Evolutionary conservation across 768 basidiomycete genomes (phyloP).

Genomic region (Guyanaporus albipodus): DNA sequence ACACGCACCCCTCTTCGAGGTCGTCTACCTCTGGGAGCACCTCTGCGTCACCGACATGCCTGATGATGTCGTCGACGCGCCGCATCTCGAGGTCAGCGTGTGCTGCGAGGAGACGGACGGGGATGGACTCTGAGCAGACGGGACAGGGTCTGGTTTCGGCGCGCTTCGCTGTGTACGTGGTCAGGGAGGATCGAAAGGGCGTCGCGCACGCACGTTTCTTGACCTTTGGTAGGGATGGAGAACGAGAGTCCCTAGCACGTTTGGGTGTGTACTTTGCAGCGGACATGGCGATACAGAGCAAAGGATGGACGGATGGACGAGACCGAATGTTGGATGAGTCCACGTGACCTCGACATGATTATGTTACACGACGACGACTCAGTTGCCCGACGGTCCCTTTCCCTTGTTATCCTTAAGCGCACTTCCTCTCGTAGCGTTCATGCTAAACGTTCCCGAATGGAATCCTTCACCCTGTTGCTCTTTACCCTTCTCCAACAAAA

Average conservation of each 20-base stretch:
- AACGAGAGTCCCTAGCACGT: constrained; percentile 32
- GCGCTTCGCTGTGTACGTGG: constrained; percentile 49
- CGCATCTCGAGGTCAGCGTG: constrained; percentile 66
- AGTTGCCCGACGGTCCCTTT: constrained; percentile 36
- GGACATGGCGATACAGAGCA: too few species aligned
- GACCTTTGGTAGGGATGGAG: constrained; percentile 27
- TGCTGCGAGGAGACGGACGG: constrained; percentile 61
- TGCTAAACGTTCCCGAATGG: constrained; percentile 12
- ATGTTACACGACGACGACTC: constrained; percentile 5
- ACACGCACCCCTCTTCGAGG: constrained; percentile 51
- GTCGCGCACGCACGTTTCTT: constrained; percentile 46
- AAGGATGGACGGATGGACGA: not conserved
- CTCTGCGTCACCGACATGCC: constrained; percentile 58
- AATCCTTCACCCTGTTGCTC: constrained; percentile 52
- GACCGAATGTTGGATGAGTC: too few species aligned
- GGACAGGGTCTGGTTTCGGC: constrained; percentile 76
- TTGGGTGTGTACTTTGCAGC: too few species aligned
- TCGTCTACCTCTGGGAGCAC: constrained; percentile 46
- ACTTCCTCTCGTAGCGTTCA: constrained; percentile 33
- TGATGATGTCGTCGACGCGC: constrained; percentile 65
- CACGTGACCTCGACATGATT: too few species aligned
- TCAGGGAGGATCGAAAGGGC: not conserved
- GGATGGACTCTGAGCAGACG: constrained; percentile 68
- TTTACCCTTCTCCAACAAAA: constrained; percentile 61
- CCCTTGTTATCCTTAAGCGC: constrained; percentile 37